A percentile compares a stretch with the other conserved stretches of the same genome.
Evolutionary conservation across 495 filamentous ascomycete genomes (phyloP).

Genomic region (Lasiosphaeria hispida): DNA sequence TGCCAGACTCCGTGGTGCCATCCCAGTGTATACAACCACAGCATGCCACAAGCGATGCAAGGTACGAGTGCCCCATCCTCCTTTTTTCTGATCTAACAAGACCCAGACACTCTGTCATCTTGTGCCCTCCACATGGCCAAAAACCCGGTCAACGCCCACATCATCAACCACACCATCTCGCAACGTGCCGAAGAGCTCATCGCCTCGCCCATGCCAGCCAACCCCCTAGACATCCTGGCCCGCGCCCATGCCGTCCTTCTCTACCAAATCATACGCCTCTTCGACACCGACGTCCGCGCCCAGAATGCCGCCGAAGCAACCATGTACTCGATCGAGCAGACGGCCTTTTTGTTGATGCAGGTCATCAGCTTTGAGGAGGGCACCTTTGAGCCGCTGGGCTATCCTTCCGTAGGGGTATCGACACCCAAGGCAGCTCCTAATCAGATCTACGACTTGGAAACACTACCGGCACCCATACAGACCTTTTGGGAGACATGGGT

Average conservation of each 20-base stretch:
- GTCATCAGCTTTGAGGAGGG: conserved; percentile 19
- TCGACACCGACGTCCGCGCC: conserved; percentile 48
- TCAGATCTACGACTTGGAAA: conserved; percentile 19
- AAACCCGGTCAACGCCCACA: conserved; percentile 40
- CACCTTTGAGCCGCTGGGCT: not conserved
- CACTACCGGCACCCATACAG: conserved; percentile 32
- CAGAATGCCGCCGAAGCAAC: conserved; percentile 37
- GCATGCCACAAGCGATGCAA: conserved; percentile 49
- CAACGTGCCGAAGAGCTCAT: conserved; percentile 38
- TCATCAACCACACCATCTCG: conserved; percentile 45
- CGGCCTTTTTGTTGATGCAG: conserved; percentile 29
- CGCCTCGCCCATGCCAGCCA: conserved; percentile 30
- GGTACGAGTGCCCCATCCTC: conserved; percentile 29
- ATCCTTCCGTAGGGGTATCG: not conserved
- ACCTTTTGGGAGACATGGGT: conserved; percentile 46
- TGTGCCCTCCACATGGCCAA: conserved; percentile 51
- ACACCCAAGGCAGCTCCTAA: not conserved
- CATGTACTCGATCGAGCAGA: conserved; percentile 35
- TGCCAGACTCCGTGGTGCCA: conserved; percentile 52
- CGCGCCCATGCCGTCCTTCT: conserved; percentile 46
- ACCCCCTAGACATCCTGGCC: conserved; percentile 30
- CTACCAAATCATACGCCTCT: conserved; percentile 54
- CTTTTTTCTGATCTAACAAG: not conserved
- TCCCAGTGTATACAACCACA: conserved; percentile 41
- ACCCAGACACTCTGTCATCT: conserved; percentile 45